Base-by-base conservation (phyloP, 768 basidiomycete species). In the Podaxis pistillaris region DNA sequence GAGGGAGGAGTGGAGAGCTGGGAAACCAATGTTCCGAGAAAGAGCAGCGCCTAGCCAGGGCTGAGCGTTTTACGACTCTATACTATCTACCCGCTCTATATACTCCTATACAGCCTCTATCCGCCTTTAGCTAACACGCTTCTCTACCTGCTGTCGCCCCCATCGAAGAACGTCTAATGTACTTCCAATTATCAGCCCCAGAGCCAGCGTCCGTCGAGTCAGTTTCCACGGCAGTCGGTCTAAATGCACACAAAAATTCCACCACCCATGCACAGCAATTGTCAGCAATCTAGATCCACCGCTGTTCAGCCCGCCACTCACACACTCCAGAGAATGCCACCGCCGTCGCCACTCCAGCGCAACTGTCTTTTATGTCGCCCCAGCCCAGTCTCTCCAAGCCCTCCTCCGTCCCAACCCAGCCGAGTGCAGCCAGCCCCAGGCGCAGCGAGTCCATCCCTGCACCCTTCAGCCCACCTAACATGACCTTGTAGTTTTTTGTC, bases 401-500 rank as follows among this genome's bases (percentile, higher is more conserved):
- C 68, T 79, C 77, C 69, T 83, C 82, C 11, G 80, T 70, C 58
- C 73, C 75, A 8, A 79, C 81, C 73, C 79, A 84, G 15, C 76
- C 77, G 38, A 76, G 49, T 11, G 74, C 78, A 60, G 81, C 65
- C 28, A 64, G 56, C 0, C 72, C 77, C 44, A 93, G 74, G 68
- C 78, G 81, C 56, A 73, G 66, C 1, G 82, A 88, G 56, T 91
- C 85, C 60, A 66, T 64, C 1, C 81, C 89, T 5, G 84, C 93
- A 15, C 85, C 86, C 68, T 83, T 85, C 71, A 95, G 71, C 8
- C 83, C 93, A 0, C 83, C 89, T 64, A 87, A 80, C 69, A 93
- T 82, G 67, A 94, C 85, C 67, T 85, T 81, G 80, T 95, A 96
- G 79, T 96, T 96, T 75, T 96, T 96, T 30, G 93, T 94, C 80